Percentiles rank a stretch among this genome's conserved stretches.
These are phyloP conservation scores for Ammopiptanthus mongolicus DNA, from an alignment of 306 rosid genomes.

Conservation along the genomic window DNA sequence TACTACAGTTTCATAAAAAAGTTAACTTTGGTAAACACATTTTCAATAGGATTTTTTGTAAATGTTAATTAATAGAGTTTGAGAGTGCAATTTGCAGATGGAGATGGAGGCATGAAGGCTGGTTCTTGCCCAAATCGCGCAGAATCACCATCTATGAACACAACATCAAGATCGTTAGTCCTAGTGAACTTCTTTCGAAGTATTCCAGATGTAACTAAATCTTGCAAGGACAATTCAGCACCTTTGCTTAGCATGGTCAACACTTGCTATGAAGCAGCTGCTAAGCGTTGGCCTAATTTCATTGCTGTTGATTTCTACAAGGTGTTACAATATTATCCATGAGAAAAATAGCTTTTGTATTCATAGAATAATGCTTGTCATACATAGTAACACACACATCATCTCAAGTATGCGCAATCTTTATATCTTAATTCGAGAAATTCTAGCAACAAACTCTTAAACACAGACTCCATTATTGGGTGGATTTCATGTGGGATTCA, in stretches of 20 bases:
- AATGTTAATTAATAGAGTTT: not conserved
- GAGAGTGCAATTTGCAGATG: conserved; percentile 40
- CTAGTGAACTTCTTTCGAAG: conserved; percentile 60
- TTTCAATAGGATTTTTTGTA: not conserved
- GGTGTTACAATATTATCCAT: conserved; percentile 33
- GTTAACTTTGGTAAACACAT: not conserved
- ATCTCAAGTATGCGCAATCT: too few species aligned
- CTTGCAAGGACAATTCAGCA: conserved; percentile 73
- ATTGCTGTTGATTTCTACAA: conserved; percentile 78
- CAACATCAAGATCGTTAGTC: conserved; percentile 58
- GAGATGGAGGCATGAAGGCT: conserved; percentile 61
- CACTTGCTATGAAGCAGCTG: conserved; percentile 62
- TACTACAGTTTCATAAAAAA: not conserved
- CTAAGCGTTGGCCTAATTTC: conserved; percentile 79
- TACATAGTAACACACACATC: not conserved
- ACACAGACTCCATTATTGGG: too few species aligned
- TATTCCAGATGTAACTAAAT: conserved; percentile 30
- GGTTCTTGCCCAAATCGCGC: conserved; percentile 67
- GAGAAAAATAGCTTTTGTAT: not conserved
- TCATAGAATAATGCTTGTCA: not conserved
- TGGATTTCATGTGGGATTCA: too few species aligned
- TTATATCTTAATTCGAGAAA: too few species aligned
- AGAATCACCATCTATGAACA: conserved; percentile 52
- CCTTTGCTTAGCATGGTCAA: conserved; percentile 61
- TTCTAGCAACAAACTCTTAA: too few species aligned